Evolutionary conservation across 2,329 filamentous ascomycete genomes (phyloP).

Genomic region (Sphaceloma murrayae): DNA sequence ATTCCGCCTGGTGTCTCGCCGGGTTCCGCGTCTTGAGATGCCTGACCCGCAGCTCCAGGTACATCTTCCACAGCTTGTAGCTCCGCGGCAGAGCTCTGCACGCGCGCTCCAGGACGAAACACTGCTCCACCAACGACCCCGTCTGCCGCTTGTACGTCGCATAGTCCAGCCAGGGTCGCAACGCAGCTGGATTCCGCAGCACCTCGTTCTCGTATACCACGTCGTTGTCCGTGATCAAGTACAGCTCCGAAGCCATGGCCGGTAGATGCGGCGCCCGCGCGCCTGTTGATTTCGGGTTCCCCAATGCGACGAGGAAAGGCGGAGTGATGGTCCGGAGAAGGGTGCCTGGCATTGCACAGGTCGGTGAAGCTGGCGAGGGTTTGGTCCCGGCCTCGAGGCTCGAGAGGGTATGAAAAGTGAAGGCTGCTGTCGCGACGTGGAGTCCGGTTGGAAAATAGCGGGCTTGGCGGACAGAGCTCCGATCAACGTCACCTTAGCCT

Average conservation of each 20-base stretch:
- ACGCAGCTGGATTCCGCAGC: conserved; percentile 69
- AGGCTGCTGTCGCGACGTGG: conserved; percentile 13
- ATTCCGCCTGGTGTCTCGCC: conserved; percentile 68
- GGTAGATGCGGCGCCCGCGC: conserved; percentile 6
- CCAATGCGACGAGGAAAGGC: conserved; percentile 24
- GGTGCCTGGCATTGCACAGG: conserved; percentile 38
- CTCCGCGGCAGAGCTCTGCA: conserved; percentile 83
- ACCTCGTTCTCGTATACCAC: conserved; percentile 95
- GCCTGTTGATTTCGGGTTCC: conserved; percentile 18
- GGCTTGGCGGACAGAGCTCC: conserved; percentile 12
- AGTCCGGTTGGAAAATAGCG: conserved; percentile 13
- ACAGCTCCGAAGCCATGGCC: conserved; percentile 29
- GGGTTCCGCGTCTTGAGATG: conserved; percentile 63
- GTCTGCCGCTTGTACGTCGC: conserved; percentile 83
- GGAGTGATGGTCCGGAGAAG: conserved; percentile 35
- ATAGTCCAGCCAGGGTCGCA: conserved; percentile 93
- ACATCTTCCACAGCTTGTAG: conserved; percentile 98
- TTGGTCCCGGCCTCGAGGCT: conserved; percentile 11
- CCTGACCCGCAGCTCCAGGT: conserved; percentile 72
- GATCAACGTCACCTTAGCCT: conserved; percentile 14
- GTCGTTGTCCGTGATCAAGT: conserved; percentile 67
- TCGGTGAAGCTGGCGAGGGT: conserved; percentile 5
- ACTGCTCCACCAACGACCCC: conserved; percentile 76
- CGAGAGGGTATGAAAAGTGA: conserved; percentile 4
- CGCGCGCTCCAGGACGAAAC: conserved; percentile 79